A percentile compares a stretch with the other conserved stretches of the same genome.
These are phyloP conservation scores for Xanthoceras sorbifolium DNA, from an alignment of 345 rosid genomes.

Conservation along the genomic window DNA sequence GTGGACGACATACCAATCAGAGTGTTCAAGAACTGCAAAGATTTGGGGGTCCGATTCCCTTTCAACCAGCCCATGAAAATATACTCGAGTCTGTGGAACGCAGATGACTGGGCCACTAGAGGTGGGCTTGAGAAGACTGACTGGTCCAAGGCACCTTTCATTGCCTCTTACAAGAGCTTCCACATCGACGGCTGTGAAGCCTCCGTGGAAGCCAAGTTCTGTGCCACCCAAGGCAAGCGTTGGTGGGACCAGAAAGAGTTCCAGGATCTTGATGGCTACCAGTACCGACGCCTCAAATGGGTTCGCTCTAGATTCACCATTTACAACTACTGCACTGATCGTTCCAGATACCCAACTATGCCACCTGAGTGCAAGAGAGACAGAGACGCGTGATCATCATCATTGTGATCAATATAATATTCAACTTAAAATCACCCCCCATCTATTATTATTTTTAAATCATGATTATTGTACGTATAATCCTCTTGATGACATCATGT, in stretches of 20 bases:
- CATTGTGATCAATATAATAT: neutral
- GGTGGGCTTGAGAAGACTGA: conserved; percentile 87
- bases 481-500: neutral
- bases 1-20: conserved; percentile 78
- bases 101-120: conserved; percentile 91
- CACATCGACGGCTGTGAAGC: conserved; percentile 68
- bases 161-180: conserved; percentile 60
- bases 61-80: conserved; percentile 84
- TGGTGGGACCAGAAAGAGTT: conserved; percentile 82
- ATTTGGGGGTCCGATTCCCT: conserved; percentile 70
- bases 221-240: conserved; percentile 65
- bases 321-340: conserved; percentile 63
- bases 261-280: conserved; percentile 53
- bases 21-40: conserved; percentile 83
- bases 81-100: conserved; percentile 89
- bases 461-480: neutral
- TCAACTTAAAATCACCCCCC: neutral
- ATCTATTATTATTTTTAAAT: neutral
- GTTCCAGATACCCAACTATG: conserved; percentile 38
- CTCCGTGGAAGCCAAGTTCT: conserved; percentile 63
- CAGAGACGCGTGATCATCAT: conserved; percentile 40
- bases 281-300: conserved; percentile 56
- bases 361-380: conserved; percentile 63
- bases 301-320: conserved; percentile 57
- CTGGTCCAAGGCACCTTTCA: conserved; percentile 81